These are phyloP conservation scores for Paralagenidium karlingii DNA, from an alignment of 352 stramenopile genomes.

Conservation along the genomic window DNA sequence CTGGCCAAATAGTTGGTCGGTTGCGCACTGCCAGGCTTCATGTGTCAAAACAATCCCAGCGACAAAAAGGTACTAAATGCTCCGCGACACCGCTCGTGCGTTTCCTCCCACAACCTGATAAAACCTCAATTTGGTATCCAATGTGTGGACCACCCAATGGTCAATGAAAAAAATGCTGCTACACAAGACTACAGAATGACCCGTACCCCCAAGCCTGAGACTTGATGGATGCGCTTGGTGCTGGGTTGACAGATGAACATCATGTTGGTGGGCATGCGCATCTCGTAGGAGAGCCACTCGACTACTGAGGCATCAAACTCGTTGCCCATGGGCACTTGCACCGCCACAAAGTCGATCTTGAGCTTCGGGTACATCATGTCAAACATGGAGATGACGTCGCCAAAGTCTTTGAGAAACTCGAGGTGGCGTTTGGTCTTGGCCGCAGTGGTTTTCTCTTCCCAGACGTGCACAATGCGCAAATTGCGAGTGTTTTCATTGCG, in stretches of 20 bases:
- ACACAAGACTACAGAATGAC: constrained; percentile 85
- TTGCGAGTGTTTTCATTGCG: constrained; percentile 88
- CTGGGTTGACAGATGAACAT: constrained; percentile 90
- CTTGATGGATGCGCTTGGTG: constrained; percentile 81
- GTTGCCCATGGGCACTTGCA: constrained; percentile 26
- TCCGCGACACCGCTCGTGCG: too few relatives aligned
- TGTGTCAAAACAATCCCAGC: too few relatives aligned
- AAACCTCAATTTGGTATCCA: too few relatives aligned
- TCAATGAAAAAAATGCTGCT: too few relatives aligned
- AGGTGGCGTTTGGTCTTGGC: constrained; percentile 12
- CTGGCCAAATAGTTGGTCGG: too few relatives aligned
- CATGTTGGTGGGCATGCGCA: constrained; percentile 80
- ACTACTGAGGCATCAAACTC: constrained; percentile 72
- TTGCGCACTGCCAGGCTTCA: too few relatives aligned
- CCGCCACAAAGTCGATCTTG: constrained; percentile 81
- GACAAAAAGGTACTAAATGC: too few relatives aligned
- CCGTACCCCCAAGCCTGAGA: constrained; percentile 72
- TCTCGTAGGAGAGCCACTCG: constrained; percentile 67
- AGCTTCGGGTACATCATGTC: constrained; percentile 88
- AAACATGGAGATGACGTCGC: constrained; percentile 67
- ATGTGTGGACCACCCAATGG: too few relatives aligned
- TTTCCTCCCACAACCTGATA: too few relatives aligned
- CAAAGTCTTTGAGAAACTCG: constrained; percentile 44
- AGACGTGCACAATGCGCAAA: constrained; percentile 82
- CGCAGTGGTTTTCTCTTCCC: constrained; percentile 16